Evolutionary conservation across 2,329 filamentous ascomycete species (phyloP), one percentile per base, ranked within the genome.

Genomic region (Fusarium sp.): DNA sequence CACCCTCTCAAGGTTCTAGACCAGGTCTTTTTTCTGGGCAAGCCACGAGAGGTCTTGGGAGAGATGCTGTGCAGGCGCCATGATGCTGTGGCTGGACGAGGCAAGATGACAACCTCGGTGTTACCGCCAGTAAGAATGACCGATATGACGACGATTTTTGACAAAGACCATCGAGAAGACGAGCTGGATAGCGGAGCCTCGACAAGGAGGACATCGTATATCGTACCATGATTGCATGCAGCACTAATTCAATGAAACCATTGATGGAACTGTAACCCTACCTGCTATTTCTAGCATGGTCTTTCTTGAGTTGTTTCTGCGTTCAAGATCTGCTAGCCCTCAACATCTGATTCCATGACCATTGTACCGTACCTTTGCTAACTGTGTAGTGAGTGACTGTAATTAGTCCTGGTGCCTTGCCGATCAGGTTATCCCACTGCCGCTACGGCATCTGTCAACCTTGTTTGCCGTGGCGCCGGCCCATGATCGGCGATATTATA

Each of bases 391-490:
- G n/a, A n/a, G n/a, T n/a, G n/a, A n/a, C n/a, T n/a, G n/a, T n/a
- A n/a, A n/a, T n/a, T n/a, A n/a, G n/a, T n/a, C n/a, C n/a, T n/a
- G n/a, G 60, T 63, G 38, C 46, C 58, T 55, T 65, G 64, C 59
- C 39, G 56, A 47, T 49, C 44, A 40, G 44, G 43, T 26, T 52
- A 21, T 54, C 36, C 51, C 40, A 26, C 34, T 62, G 48, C 46
- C 52, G 48, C 51, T 52, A 69, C 49, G 40, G 52, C 57, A 52
- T 50, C 40, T 61, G 53, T 42, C 59, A 65, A 61, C 64, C 59
- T 60, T 67, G 62, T 34, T 49, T 36, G 28, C 21, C n/a, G 36
- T 67, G 57, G 62, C 66, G 66, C 62, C 57, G 66, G 62, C 57
- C 66, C 42, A 53, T 43, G 44, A 62, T 69, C 66, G 66, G 66